phyloP scores from a whole-genome alignment of 441 rosid species.

The Francoa sonchifolia region DNA sequence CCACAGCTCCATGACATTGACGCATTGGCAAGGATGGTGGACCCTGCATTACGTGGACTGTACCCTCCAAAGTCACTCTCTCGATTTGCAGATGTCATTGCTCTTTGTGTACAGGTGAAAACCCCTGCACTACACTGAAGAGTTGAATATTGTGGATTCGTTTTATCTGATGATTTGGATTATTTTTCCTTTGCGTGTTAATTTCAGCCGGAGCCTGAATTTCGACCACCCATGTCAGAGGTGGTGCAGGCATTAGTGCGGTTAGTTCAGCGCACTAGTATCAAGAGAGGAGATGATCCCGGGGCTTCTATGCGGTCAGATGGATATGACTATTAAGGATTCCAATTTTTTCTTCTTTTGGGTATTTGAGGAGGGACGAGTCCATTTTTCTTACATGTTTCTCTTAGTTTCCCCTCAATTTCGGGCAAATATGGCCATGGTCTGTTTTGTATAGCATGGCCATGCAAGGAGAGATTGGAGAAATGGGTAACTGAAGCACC shows the following conservation, averaged over 20 bases:
- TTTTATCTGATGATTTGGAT: not conserved
- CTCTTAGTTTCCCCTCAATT: no score
- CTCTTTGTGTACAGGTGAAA: conserved; percentile 69
- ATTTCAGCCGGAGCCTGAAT: conserved; percentile 58
- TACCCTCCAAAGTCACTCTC: conserved; percentile 72
- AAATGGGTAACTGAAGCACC: no score
- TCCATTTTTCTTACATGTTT: no score
- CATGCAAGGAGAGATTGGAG: no score
- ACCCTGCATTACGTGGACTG: conserved; percentile 88
- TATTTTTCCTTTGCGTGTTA: not conserved
- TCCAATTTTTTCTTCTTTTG: no score
- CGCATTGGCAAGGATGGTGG: conserved; percentile 65
- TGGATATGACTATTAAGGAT: no score
- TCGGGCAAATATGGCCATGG: no score
- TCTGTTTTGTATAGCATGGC: no score
- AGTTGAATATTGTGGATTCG: not conserved
- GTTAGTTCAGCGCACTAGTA: conserved; percentile 44
- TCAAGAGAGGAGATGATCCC: conserved; percentile 39
- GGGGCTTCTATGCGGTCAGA: conserved; percentile 36
- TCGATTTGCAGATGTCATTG: conserved; percentile 65
- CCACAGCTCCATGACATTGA: conserved; percentile 65
- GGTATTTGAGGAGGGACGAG: no score
- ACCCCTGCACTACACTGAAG: not conserved
- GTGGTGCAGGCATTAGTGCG: conserved; percentile 73
- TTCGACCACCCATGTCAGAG: conserved; percentile 77